A percentile compares a stretch with the other conserved stretches of the same genome.
Conservation (phyloP, 2,329 filamentous ascomycete species). For the Beauveria sp. region DNA sequence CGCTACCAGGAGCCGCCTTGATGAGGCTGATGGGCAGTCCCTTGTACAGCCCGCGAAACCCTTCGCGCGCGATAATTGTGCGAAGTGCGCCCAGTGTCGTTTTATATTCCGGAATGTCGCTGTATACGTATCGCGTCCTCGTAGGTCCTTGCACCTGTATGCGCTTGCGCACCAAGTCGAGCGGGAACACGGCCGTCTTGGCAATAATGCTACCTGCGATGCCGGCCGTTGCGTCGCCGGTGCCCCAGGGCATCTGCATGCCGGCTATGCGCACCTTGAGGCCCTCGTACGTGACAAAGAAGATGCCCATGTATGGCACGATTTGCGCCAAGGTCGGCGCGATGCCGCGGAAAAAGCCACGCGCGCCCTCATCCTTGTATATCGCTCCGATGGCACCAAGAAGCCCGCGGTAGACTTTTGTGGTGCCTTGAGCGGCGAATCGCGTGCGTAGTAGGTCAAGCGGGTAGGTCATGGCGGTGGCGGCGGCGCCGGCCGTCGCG, state of each 20-base stretch:
- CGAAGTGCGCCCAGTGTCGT: slow-evolving; percentile 58
- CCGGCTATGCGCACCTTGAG: slow-evolving; percentile 53
- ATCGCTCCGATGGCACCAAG: slow-evolving; percentile 65
- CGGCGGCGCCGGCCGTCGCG: slow-evolving; percentile 71
- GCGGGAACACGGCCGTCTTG: slow-evolving; percentile 86
- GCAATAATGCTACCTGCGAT: slow-evolving; percentile 69
- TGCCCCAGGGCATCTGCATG: slow-evolving; percentile 59
- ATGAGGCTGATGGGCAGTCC: slow-evolving; percentile 82
- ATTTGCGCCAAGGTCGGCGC: slow-evolving; percentile 78
- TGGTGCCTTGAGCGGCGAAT: slow-evolving; percentile 82
- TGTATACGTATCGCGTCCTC: slow-evolving; percentile 67
- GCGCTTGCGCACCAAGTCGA: slow-evolving; percentile 87
- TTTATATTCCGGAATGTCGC: slow-evolving; percentile 79
- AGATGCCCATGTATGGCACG: slow-evolving; percentile 92
- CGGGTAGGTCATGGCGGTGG: slow-evolving; percentile 82
- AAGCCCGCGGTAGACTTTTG: slow-evolving; percentile 72
- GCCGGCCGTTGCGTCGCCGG: slow-evolving; percentile 77
- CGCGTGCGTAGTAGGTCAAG: slow-evolving; percentile 87
- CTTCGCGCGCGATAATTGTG: slow-evolving; percentile 64
- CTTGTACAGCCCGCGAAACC: slow-evolving; percentile 73
- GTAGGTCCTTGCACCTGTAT: slow-evolving; percentile 94
- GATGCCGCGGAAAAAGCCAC: slow-evolving; percentile 83
- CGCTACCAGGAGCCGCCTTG: slow-evolving; percentile 89
- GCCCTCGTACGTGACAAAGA: slow-evolving; percentile 84
- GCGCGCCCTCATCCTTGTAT: slow-evolving; percentile 60